Percentiles rank a stretch among this genome's conserved stretches.
phyloP scores from a whole-genome alignment of 495 filamentous ascomycete species.

The Oidiodendron maius region DNA sequence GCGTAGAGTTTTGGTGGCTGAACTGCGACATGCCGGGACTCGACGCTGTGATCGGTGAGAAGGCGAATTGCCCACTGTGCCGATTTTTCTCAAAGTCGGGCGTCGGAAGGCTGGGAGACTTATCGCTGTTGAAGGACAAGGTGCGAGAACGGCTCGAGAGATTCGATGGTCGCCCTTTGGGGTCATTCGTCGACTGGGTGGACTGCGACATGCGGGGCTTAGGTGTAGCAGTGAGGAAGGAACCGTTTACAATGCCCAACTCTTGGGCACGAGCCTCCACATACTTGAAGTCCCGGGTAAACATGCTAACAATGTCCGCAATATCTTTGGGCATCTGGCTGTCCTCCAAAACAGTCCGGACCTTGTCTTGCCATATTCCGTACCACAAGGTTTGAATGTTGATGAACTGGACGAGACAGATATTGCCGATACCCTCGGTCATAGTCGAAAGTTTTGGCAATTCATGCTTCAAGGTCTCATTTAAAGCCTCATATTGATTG shows the following conservation, averaged over 20 bases:
- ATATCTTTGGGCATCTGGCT: constrained; percentile 56
- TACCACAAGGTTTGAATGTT: constrained; percentile 78
- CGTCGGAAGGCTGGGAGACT: constrained; percentile 54
- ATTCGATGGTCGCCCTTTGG: constrained; percentile 14
- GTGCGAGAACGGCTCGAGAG: constrained; percentile 33
- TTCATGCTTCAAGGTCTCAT: constrained; percentile 87
- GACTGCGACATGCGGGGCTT: constrained; percentile 5
- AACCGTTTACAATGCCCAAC: constrained; percentile 21
- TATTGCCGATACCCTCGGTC: constrained; percentile 73
- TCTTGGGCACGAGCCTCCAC: constrained; percentile 44
- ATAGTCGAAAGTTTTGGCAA: constrained; percentile 77
- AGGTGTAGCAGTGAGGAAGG: not conserved
- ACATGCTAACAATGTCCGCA: constrained; percentile 61
- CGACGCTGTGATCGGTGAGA: constrained; percentile 42
- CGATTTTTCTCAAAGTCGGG: constrained; percentile 47
- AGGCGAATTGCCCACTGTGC: constrained; percentile 45
- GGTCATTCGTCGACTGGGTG: not conserved
- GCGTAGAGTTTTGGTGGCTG: constrained; percentile 42
- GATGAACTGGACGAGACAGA: constrained; percentile 74
- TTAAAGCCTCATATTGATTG: constrained; percentile 82
- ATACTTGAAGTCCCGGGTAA: constrained; percentile 64
- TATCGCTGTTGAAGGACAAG: constrained; percentile 57
- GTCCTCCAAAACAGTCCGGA: constrained; percentile 65
- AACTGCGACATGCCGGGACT: constrained; percentile 27
- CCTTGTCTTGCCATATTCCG: constrained; percentile 69